Conservation (phyloP, 805 yeast species). For the Cyberlindnera nakhonratchasimensis region DNA sequence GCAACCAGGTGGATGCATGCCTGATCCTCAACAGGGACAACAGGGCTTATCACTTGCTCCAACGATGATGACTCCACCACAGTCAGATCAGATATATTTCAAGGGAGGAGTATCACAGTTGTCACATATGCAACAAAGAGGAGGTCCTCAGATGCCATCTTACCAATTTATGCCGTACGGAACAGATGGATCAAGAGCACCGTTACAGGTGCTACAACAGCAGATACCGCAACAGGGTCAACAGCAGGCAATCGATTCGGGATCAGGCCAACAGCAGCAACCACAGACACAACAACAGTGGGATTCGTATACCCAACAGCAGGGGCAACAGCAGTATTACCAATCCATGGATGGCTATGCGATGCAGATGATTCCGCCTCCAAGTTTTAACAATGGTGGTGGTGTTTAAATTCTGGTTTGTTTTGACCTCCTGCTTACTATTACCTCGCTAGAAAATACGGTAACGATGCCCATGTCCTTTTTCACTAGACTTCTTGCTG, state of each 20-base stretch:
- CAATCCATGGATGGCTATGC: slow-evolving; percentile 1
- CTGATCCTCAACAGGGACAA: not conserved
- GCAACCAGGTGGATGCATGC: not conserved
- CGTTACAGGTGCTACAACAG: not conserved
- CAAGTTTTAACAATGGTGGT: not conserved
- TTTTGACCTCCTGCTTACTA: too few relatives aligned
- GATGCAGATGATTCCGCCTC: slow-evolving; percentile 1
- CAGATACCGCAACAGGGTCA: not conserved
- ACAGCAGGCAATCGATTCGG: not conserved
- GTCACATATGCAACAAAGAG: not conserved
- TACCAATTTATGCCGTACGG: not conserved
- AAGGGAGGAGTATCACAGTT: not conserved
- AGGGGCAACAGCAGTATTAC: slow-evolving; percentile 1
- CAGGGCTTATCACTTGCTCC: not conserved
- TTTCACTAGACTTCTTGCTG: too few relatives aligned
- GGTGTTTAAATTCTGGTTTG: not conserved
- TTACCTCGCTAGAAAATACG: too few relatives aligned
- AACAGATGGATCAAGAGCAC: not conserved
- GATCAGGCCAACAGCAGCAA: not conserved
- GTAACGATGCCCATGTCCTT: too few relatives aligned
- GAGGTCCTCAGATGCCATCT: not conserved
- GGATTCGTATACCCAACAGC: not conserved
- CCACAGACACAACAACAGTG: not conserved
- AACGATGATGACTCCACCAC: not conserved
- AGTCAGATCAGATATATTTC: not conserved